Conservation (phyloP, 345 rosid genomes). For the Garcia nutans region DNA sequence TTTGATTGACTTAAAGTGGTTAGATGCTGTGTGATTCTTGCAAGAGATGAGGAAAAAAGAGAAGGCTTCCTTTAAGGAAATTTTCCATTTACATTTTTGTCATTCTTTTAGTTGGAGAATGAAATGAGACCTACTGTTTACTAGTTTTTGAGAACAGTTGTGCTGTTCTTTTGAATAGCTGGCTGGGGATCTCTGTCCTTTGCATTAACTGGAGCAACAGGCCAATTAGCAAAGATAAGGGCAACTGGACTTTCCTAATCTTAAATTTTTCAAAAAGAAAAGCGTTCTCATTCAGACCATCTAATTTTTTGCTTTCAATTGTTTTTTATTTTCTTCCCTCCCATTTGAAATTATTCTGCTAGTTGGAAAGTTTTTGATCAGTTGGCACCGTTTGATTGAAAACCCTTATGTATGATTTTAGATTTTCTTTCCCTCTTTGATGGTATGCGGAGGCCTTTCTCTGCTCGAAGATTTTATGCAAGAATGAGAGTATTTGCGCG, state of each 20-base stretch:
- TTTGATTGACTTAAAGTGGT: constrained; percentile 1
- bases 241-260: constrained; percentile 11
- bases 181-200: constrained; percentile 19
- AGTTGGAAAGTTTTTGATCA: neutral
- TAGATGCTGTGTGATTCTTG: constrained; percentile 14
- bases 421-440: neutral
- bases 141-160: constrained; percentile 11
- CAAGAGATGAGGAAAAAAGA: neutral
- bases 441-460: neutral
- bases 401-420: neutral
- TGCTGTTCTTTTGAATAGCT: constrained; percentile 1
- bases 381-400: neutral
- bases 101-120: neutral
- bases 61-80: neutral
- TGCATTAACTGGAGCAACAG: constrained; percentile 1
- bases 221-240: constrained; percentile 13
- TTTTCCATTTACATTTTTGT: neutral
- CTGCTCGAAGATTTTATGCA: neutral
- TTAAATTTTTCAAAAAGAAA: neutral
- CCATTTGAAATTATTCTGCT: constrained; percentile 6
- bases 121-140: constrained; percentile 6
- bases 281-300: constrained; percentile 18
- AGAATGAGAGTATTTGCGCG: no score
- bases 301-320: neutral
- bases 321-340: constrained; percentile 15